Base-by-base conservation (phyloP, 177 flowering plant genomes). In the Telopea speciosissima region DNA sequence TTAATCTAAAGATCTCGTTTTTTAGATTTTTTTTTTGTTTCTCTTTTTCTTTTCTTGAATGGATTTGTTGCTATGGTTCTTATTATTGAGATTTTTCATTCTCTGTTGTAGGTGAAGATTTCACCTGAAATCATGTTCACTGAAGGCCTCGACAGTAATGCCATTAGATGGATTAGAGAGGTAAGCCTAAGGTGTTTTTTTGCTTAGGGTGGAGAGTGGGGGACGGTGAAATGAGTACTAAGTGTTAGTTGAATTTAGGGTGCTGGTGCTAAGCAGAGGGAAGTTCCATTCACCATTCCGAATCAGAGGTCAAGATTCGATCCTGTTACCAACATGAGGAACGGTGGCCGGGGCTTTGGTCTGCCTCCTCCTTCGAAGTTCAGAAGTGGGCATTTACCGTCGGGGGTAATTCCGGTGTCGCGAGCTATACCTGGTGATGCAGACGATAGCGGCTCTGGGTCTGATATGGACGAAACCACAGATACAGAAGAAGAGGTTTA, bases 301-400 rank as follows among this genome's bases (percentile, higher is more conserved):
- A 83, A 58, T 24, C 77, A 82, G 73, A 74, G 85, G 52, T 19
- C 73, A 6, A 73, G 75, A 22, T 71, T 75, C 17, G 88, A 83
- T 75, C 85, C 83, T 0, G 12, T 83, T 9, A 52, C 75, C 11
- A 68, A 67, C 66, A 40, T 70, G 26, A 76, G 84, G 19, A 76
- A 31, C 59, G 79, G 81, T 0, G 79, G 80, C 22, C 58, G 89
- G 60, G 85, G 86, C 7, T 71, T 83, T 26, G 95, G 89, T 1
- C 72, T 90, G 54, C 97, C 98, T 1, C 86, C 95, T 10, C 73
- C 88, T 1, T 69, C 87, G 0, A 88, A 85, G 58, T 88, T 93
- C 68, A 71, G 87, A 26, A 88, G 89, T 42, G 97, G 93, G 56
- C 90, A 87, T 70, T 68, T 92, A 64, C 85, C 94, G 2, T 16